These are phyloP conservation scores for Epichloe typhina DNA, from an alignment of 2,329 filamentous ascomycete species.

Conservation along the genomic window DNA sequence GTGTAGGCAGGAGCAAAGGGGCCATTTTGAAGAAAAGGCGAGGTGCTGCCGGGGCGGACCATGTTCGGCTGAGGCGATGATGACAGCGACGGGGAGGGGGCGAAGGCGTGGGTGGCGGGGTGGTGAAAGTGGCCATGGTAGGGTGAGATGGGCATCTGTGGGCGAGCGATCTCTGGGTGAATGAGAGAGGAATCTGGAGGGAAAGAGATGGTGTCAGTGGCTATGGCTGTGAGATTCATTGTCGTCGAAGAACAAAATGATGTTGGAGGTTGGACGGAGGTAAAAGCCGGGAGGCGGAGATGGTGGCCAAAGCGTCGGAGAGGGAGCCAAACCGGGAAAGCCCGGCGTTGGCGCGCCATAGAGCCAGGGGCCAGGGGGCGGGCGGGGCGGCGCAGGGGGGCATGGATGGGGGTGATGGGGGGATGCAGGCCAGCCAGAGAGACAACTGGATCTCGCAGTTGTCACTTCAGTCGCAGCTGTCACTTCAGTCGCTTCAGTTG, in stretches of 20 bases:
- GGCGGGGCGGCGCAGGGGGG: too few relatives aligned
- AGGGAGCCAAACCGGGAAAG: not conserved
- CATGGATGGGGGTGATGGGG: too few relatives aligned
- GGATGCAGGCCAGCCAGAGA: too few relatives aligned
- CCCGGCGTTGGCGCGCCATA: too few relatives aligned
- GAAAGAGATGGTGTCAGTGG: constrained; percentile 22
- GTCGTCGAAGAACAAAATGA: not conserved
- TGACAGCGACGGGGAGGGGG: constrained; percentile 48
- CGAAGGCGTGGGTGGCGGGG: constrained; percentile 30
- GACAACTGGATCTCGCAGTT: not conserved
- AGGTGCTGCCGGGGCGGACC: constrained; percentile 43
- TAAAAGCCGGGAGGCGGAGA: not conserved
- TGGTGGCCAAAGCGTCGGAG: not conserved
- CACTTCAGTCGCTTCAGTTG: too few relatives aligned
- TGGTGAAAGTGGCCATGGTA: constrained; percentile 37
- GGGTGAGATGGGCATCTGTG: constrained; percentile 30
- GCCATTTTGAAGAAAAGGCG: constrained; percentile 50
- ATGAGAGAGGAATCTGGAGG: constrained; percentile 42
- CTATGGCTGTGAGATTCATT: not conserved
- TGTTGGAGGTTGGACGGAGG: not conserved
- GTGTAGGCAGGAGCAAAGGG: constrained; percentile 37
- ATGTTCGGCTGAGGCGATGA: constrained; percentile 35
- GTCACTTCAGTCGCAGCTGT: too few relatives aligned
- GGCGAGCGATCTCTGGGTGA: constrained; percentile 38
- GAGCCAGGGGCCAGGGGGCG: not conserved